Percentiles rank a stretch among this genome's conserved stretches.
phyloP scores from a whole-genome alignment of 108 stramenopile species.

The Tribonema minus region DNA sequence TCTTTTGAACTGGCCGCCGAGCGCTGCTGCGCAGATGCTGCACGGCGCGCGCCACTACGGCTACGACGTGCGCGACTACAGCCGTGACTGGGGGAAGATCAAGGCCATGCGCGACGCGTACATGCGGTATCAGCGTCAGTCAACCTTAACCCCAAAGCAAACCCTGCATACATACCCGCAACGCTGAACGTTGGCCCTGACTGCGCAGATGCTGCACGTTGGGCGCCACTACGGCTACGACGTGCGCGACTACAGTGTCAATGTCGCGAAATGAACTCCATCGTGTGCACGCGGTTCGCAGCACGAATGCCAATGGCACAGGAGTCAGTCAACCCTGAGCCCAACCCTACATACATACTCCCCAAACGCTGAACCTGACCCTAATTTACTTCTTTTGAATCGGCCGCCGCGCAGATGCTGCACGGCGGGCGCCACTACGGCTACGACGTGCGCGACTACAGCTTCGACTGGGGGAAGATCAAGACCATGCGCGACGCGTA shows the following conservation, averaged over 20 bases:
- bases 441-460: slow-evolving; percentile 3
- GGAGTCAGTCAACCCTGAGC: no score
- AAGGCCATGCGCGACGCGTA: slow-evolving; percentile 78
- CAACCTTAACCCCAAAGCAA: no score
- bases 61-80: no score
- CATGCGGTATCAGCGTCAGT: no score
- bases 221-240: slow-evolving; percentile 23
- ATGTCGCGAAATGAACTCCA: no score
- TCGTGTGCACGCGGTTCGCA: no score
- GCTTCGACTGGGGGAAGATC: slow-evolving; percentile 70
- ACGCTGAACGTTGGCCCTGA: no score
- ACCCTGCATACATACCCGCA: no score
- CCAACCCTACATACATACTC: no score
- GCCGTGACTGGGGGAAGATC: slow-evolving; percentile 69
- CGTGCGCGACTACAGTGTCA: slow-evolving; percentile 24
- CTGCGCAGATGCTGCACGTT: slow-evolving; percentile 25
- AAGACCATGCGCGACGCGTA: slow-evolving; percentile 78
- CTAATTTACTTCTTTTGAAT: not conserved
- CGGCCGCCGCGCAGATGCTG: slow-evolving; percentile 11
- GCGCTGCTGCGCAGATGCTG: not conserved
- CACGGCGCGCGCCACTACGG: no score
- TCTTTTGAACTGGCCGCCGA: slow-evolving; percentile 2
- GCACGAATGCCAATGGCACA: no score
- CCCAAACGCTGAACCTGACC: no score
- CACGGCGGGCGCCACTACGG: slow-evolving; percentile 27